Percentiles rank a stretch among this genome's conserved stretches.
These are phyloP conservation scores for Leishmania gerbilli DNA, from an alignment of 208 protist species.

Conservation along the genomic window DNA sequence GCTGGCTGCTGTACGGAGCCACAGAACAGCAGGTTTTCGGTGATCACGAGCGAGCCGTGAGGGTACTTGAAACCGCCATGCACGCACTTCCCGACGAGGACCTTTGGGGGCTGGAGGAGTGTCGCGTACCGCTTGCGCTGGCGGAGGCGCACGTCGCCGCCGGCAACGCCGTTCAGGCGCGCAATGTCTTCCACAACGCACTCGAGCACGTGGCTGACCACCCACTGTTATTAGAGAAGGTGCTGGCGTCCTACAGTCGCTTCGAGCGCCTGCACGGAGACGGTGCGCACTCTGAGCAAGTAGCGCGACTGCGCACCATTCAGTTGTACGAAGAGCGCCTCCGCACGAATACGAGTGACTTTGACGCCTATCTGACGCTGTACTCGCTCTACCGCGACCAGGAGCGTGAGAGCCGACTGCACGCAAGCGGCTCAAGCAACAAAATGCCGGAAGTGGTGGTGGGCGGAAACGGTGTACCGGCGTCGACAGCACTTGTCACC, in stretches of 20 bases:
- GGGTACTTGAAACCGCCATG: conserved; percentile 72
- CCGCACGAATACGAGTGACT: conserved; percentile 46
- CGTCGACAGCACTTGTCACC: neutral
- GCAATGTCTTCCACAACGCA: conserved; percentile 51
- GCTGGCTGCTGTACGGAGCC: conserved; percentile 90
- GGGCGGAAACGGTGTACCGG: neutral
- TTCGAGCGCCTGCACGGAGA: conserved; percentile 69
- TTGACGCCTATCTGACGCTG: conserved; percentile 73
- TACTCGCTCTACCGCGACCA: conserved; percentile 69
- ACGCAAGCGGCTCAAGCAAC: neutral
- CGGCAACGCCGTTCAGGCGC: conserved; percentile 43
- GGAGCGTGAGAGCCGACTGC: conserved; percentile 13
- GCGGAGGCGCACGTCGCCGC: conserved; percentile 46
- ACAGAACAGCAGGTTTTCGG: conserved; percentile 84
- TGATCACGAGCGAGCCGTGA: conserved; percentile 45
- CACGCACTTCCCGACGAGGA: conserved; percentile 66
- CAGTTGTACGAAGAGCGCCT: conserved; percentile 70
- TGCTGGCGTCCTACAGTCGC: conserved; percentile 63
- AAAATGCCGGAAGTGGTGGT: neutral
- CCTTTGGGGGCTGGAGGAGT: conserved; percentile 45
- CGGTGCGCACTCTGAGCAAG: conserved; percentile 35
- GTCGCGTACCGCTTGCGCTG: conserved; percentile 71
- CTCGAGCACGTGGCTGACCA: conserved; percentile 44
- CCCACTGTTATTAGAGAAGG: conserved; percentile 38
- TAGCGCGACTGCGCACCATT: conserved; percentile 43